Base-by-base conservation (phyloP, 2,329 filamentous ascomycete genomes). In the Pestalotiopsis sp. region DNA sequence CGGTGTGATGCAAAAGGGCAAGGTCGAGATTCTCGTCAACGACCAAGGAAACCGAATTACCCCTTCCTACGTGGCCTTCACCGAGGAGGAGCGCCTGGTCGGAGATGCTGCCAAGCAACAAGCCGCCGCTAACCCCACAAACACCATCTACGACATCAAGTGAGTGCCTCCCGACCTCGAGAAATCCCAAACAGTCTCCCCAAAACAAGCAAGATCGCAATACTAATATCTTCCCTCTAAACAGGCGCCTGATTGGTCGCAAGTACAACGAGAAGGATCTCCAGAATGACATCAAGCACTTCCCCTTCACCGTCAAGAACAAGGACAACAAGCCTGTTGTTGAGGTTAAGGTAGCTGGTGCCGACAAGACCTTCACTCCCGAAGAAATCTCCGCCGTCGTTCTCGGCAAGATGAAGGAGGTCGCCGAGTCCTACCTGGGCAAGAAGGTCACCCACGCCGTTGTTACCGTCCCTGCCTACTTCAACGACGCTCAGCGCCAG, bases 51-150 rank as follows among this genome's bases (percentile, higher is more conserved):
- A 97, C 90, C 93, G 94, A 86, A 97, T 97, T 76, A 97, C 94
- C 77, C 94, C 94, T 68, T 97, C 94, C 73, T 97, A 96, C 84
- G 94, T 97, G 80, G 94, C 94, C 78, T 97, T 97, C 83, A 98
- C 94, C 83, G 95, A 98, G 78, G 94, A 98, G 73, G 96, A 98
- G 85, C 92, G 96, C 80, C 88, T 99, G 75, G 94, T 99, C 75
- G 96, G 96, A 88, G 96, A 99, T 83, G 94, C 96, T 78, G 94
- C 94, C 78, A 97, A 97, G 91, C 97, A 97, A 86, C 94, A 97
- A 87, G 94, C 93, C 79, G 91, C 93, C 72, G 83, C 90, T 68
- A 95, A 95, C 87, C 93, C 93, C 60, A 83, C 78, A 75, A 89
- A 91, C 79, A 95, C 93, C 66, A 88, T 95, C 80, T 95, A 86